Evolutionary conservation across 768 basidiomycete genomes (phyloP).

Genomic region (Panaeolus cyanescens): DNA sequence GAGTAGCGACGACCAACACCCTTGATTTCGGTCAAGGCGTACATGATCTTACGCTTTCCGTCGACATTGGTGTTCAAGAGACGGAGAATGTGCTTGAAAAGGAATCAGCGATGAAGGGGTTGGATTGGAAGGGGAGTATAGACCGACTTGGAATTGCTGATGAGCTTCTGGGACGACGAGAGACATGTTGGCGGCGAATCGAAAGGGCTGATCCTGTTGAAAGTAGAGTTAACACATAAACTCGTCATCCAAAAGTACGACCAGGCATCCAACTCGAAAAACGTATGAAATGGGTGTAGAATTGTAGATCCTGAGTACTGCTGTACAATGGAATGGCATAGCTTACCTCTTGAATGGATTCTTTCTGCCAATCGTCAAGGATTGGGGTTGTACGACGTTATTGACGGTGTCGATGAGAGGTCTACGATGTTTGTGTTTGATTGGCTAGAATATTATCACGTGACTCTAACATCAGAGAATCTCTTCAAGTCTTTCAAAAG

Average conservation of each 20-base stretch:
- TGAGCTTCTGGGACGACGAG: conserved; percentile 96
- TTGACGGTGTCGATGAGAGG: not conserved
- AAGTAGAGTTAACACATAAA: not conserved
- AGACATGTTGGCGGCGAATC: conserved; percentile 64
- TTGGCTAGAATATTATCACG: not conserved
- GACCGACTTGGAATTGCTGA: conserved; percentile 87
- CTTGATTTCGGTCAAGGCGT: conserved; percentile 99
- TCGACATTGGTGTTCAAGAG: conserved; percentile 99
- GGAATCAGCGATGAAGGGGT: not conserved
- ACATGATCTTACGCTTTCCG: conserved; percentile 99
- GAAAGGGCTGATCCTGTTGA: conserved; percentile 32
- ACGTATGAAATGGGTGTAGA: not conserved
- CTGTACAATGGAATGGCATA: not conserved
- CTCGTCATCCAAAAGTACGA: conserved; percentile 6
- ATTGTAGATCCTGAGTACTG: not conserved
- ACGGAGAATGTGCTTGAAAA: conserved; percentile 92
- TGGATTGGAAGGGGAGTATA: not conserved
- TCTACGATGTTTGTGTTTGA: not conserved
- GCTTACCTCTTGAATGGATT: conserved; percentile 2
- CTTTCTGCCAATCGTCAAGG: conserved; percentile 2
- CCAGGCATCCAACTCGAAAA: conserved; percentile 7
- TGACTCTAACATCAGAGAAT: no score
- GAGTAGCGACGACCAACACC: conserved; percentile 99
- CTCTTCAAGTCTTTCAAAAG: no score
- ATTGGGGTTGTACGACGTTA: not conserved